Percentiles rank a stretch among this genome's conserved stretches.
Evolutionary conservation across 257 asterid species (phyloP).

Genomic region (Apocynum venetum): DNA sequence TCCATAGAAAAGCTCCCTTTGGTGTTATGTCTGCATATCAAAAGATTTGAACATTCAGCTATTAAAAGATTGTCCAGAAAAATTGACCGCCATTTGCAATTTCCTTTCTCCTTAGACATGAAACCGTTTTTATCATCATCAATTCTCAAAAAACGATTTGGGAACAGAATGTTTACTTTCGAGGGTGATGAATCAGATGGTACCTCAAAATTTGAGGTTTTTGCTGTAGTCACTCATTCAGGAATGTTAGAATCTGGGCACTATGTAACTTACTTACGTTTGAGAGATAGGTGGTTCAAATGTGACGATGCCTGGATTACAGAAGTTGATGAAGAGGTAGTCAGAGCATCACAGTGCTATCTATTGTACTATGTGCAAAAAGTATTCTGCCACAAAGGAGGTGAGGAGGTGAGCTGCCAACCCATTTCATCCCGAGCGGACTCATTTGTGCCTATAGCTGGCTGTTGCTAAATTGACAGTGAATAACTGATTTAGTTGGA

Average conservation of each 20-base stretch:
- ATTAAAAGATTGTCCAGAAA: slow-evolving; percentile 55
- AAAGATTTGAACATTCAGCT: slow-evolving; percentile 64
- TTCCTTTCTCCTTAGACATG: slow-evolving; percentile 71
- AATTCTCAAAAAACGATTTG: slow-evolving; percentile 48
- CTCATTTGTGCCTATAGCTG: slow-evolving; percentile 62
- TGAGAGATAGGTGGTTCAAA: slow-evolving; percentile 63
- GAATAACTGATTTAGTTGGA: neutral
- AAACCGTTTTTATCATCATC: slow-evolving; percentile 64
- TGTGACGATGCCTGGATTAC: slow-evolving; percentile 83
- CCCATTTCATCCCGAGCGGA: slow-evolving; percentile 42
- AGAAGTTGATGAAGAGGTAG: slow-evolving; percentile 60
- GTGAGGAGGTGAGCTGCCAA: slow-evolving; percentile 60
- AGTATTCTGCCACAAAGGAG: slow-evolving; percentile 36
- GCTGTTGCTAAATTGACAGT: slow-evolving; percentile 48
- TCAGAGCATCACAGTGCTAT: slow-evolving; percentile 62
- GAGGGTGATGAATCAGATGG: slow-evolving; percentile 48
- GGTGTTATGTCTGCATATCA: slow-evolving; percentile 62
- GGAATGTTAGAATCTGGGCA: slow-evolving; percentile 79
- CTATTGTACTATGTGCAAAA: slow-evolving; percentile 60
- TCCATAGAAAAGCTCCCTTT: slow-evolving; percentile 62
- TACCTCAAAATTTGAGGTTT: slow-evolving; percentile 59
- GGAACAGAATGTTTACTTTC: slow-evolving; percentile 46
- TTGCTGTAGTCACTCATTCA: slow-evolving; percentile 74
- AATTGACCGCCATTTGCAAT: slow-evolving; percentile 62
- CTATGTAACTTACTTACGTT: slow-evolving; percentile 56